These are phyloP conservation scores for Ziziphus jujuba DNA, from an alignment of 306 rosid species.

Conservation along the genomic window DNA sequence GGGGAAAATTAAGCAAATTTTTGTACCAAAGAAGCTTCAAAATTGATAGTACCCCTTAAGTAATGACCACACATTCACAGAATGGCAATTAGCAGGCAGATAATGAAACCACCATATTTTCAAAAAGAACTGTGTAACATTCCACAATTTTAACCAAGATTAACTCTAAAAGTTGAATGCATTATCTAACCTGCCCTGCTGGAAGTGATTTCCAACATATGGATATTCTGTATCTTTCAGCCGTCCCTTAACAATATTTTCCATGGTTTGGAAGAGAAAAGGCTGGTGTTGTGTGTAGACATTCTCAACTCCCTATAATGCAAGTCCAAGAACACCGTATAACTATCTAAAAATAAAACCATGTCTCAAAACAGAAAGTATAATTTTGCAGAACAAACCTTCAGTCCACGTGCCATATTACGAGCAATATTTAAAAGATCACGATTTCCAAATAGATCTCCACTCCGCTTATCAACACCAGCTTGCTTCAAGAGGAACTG, in stretches of 20 bases:
- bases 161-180: not conserved
- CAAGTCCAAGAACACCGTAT: conserved; percentile 25
- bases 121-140: not conserved
- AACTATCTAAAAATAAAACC: conserved; percentile 21
- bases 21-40: no score
- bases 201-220: conserved; percentile 82
- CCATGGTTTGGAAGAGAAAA: conserved; percentile 85
- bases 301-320: conserved; percentile 82
- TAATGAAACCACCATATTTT: not conserved
- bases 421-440: conserved; percentile 94
- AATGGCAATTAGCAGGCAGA: not conserved
- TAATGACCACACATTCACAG: not conserved
- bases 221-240: conserved; percentile 94
- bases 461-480: conserved; percentile 88
- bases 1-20: no score
- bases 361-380: conserved; percentile 21
- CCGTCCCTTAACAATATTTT: conserved; percentile 88
- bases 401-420: conserved; percentile 95
- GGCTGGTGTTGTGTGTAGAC: conserved; percentile 96
- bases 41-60: no score
- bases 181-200: conserved; percentile 89
- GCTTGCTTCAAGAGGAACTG: conserved; percentile 97
- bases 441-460: conserved; percentile 86
- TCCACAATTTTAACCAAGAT: not conserved
- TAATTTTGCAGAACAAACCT: conserved; percentile 52